Evolutionary conservation across 225 moss, liverwort and hornwort genomes (phyloP), one percentile per base, ranked within the genome.

Genomic region (Sphagnum tenellum): DNA sequence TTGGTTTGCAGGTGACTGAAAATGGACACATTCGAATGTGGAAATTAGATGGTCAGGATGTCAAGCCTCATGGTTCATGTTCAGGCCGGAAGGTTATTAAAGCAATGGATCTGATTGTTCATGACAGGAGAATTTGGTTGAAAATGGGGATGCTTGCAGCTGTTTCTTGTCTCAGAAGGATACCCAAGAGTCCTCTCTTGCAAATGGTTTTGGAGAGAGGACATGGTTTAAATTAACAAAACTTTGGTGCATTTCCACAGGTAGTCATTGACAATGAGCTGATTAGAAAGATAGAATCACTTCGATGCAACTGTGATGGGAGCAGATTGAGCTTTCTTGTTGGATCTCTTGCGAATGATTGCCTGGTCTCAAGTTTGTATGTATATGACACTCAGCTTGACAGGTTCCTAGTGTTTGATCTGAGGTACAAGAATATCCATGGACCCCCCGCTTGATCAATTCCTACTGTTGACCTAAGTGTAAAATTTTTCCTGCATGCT

Each of bases 371-470:
- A 4, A 74, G 68, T 57, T 60, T 98, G 47, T 86, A 74, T 68
- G 76, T 98, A 4, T 93, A 93, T 58, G 98, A 98, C 44, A 84
- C 79, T 50, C 71, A 64, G 65, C 67, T 83, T 61, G 93, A 98
- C 66, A 98, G 84, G 67, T 75, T 89, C 46, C 78, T 90, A 8
- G 68, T 62, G 56, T 77, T 83, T 65, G 80, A 90, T 57, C 89
- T 93, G 65, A 86, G 79, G 78, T 82, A 66, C n/a, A 29, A 29
- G 10, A 48, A 46, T 8, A 48, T 2, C 47, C 3, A 45, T 44
- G 5, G 12, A 50, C 29, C 13, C 51, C 2, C 47, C 3, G 46
- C 7, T 29, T 29, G 29, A 29, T 29, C 1, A 1, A 29, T 29
- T 29, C 29, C 29, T 29, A 1, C 29, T 29, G 29, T 29, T 29